Base-by-base conservation (phyloP, 1,284 basidiomycete species). In the Flammula alnicola region DNA sequence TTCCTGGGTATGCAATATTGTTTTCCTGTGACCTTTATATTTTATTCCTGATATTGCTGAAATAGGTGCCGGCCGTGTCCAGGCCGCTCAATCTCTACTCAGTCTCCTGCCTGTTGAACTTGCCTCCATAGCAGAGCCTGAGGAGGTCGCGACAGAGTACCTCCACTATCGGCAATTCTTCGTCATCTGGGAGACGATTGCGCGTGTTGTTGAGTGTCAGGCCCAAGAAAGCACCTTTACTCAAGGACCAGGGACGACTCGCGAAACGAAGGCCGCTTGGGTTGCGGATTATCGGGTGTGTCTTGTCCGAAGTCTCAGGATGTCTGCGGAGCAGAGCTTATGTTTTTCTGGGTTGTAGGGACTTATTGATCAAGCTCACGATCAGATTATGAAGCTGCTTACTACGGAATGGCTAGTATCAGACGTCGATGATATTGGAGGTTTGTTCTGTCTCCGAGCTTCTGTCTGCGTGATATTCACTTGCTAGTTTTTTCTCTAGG, bases 151-250 rank as follows among this genome's bases (percentile, higher is more conserved):
- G 29, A 83, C 79, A 6, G 86, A 92, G 65, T 88, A 86, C 55
- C 63, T 88, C 44, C 83, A 90, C 52, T 91, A 89, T 49, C 69
- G 83, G 41, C 84, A 87, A 59, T 88, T 90, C 65, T 88, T 91
- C 66, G 71, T 71, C 7, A 80, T 87, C 9, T 89, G 86, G 84
- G 81, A 83, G 31, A 70, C 77, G 17, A 66, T 88, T 16, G 79
- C 79, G 22, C 68, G 76, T 1, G 78, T 84, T 3, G 73, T 79
- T 1, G 81, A 86, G 55, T 80, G 75, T 45, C 78, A 84, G 58
- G 74, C 78, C 3, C 49, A 55, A 25, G 59, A 62, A 36, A 25
- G 42, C 26, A 31, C 40, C 22, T 32, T 49, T 10, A 58, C 75
- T 31, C 80, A 83, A 54, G 71, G 72, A 2, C 73, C 77, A 2